Evolutionary conservation across 2,329 filamentous ascomycete species (phyloP).

Genomic region (Hortaea sp.): DNA sequence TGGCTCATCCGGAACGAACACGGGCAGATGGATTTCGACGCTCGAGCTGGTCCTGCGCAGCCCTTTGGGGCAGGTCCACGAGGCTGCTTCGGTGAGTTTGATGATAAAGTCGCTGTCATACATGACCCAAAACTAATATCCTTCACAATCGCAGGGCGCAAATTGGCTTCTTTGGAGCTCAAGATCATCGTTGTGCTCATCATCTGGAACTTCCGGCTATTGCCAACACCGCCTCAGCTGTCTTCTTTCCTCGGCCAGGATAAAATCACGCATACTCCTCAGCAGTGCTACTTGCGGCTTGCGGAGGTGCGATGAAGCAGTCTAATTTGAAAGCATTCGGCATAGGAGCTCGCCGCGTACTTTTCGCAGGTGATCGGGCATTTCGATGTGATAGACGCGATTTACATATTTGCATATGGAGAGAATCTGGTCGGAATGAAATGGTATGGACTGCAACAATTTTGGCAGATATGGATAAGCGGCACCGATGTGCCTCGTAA

Average conservation of each 20-base stretch:
- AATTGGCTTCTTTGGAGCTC: constrained; percentile 20
- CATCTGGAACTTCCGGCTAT: constrained; percentile 23
- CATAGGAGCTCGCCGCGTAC: too few relatives aligned
- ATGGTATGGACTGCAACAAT: too few relatives aligned
- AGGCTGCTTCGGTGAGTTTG: constrained; percentile 27
- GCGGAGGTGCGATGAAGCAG: neutral
- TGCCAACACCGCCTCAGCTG: constrained; percentile 13
- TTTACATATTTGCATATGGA: too few relatives aligned
- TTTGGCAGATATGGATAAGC: too few relatives aligned
- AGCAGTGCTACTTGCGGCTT: constrained; percentile 17
- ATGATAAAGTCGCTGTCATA: too few relatives aligned
- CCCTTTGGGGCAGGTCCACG: constrained; percentile 29
- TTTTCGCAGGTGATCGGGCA: too few relatives aligned
- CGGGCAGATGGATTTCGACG: constrained; percentile 24
- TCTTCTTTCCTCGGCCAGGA: constrained; percentile 15
- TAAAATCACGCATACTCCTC: constrained; percentile 20
- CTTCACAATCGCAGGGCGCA: neutral
- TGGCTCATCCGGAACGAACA: constrained; percentile 27
- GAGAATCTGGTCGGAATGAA: too few relatives aligned
- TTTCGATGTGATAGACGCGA: too few relatives aligned
- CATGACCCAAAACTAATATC: too few relatives aligned
- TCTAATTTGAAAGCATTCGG: neutral
- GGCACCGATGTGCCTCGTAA: too few relatives aligned
- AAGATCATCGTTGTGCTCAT: constrained; percentile 19
- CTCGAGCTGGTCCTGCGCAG: constrained; percentile 24